These are phyloP conservation scores for Pontederia crassipes DNA, from an alignment of 176 grass and related monocot species.

Conservation along the genomic window DNA sequence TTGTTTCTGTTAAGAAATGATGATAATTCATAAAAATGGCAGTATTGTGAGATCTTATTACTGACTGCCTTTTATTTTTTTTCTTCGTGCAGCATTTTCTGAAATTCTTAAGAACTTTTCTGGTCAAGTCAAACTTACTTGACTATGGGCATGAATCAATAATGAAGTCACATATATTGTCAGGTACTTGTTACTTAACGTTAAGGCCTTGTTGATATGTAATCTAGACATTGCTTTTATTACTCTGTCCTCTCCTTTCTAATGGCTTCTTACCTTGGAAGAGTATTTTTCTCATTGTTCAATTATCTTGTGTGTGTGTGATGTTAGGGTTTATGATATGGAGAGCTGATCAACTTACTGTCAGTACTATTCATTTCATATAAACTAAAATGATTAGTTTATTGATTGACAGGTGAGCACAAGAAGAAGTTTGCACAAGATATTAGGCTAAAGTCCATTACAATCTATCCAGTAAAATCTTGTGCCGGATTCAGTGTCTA, in stretches of 20 bases:
- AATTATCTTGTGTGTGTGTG: too few relatives aligned
- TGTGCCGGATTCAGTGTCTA: constrained; percentile 64
- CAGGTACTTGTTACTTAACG: constrained; percentile 37
- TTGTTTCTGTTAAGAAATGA: not conserved
- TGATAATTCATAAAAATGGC: not conserved
- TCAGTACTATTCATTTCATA: not conserved
- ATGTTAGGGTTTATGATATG: too few relatives aligned
- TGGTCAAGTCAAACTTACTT: constrained; percentile 31
- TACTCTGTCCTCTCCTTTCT: not conserved
- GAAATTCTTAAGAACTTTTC: constrained; percentile 57
- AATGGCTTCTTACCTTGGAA: too few relatives aligned
- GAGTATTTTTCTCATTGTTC: too few relatives aligned
- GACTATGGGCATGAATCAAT: constrained; percentile 24
- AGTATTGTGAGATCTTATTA: not conserved
- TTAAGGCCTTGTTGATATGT: constrained; percentile 1
- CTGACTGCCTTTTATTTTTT: not conserved
- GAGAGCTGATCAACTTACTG: not conserved
- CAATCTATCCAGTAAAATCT: constrained; percentile 93
- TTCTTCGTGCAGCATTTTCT: constrained; percentile 52
- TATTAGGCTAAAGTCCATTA: constrained; percentile 60
- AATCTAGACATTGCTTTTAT: not conserved
- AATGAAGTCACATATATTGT: constrained; percentile 30
- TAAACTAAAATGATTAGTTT: constrained; percentile 2
- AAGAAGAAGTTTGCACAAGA: constrained; percentile 16
- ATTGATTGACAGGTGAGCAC: constrained; percentile 36